Conservation (phyloP, 1,284 basidiomycete species). For the Malassezia cuniculi region DNA sequence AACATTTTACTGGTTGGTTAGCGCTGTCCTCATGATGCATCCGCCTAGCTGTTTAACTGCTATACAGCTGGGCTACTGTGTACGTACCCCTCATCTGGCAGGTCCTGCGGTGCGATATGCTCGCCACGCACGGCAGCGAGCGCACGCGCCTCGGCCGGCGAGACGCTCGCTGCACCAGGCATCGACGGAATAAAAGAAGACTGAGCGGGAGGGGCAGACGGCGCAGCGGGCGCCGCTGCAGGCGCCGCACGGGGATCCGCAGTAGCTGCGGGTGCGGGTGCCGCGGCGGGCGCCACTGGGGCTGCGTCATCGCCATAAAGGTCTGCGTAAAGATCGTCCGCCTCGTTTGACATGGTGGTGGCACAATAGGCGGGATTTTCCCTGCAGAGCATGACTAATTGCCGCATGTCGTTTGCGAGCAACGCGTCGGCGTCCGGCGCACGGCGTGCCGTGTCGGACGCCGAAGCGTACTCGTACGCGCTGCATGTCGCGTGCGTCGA, state of each 20-base stretch:
- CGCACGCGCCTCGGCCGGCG: conserved; percentile 9
- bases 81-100: conserved; percentile 16
- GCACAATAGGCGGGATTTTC: not conserved
- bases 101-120: conserved; percentile 14
- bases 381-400: not conserved
- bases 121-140: conserved; percentile 13
- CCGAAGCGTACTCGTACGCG: conserved; percentile 40
- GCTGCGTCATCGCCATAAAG: conserved; percentile 14
- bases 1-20: conserved; percentile 74
- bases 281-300: not conserved
- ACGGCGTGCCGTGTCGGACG: conserved; percentile 28
- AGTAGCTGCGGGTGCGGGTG: not conserved
- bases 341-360: conserved; percentile 14
- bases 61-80: not conserved
- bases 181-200: conserved; percentile 9
- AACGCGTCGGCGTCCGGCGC: conserved; percentile 14
- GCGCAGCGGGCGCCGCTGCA: conserved; percentile 3
- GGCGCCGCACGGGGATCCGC: conserved; percentile 1
- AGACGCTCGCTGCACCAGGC: not conserved
- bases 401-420: conserved; percentile 10
- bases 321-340: conserved; percentile 15
- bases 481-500: conserved; percentile 34
- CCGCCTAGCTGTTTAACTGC: not conserved
- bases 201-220: not conserved
- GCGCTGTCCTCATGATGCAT: conserved; percentile 6